Percentiles rank a stretch among this genome's conserved stretches.
phyloP scores from a whole-genome alignment of 2,329 filamentous ascomycete species.

The Fusarium ambrosium region DNA sequence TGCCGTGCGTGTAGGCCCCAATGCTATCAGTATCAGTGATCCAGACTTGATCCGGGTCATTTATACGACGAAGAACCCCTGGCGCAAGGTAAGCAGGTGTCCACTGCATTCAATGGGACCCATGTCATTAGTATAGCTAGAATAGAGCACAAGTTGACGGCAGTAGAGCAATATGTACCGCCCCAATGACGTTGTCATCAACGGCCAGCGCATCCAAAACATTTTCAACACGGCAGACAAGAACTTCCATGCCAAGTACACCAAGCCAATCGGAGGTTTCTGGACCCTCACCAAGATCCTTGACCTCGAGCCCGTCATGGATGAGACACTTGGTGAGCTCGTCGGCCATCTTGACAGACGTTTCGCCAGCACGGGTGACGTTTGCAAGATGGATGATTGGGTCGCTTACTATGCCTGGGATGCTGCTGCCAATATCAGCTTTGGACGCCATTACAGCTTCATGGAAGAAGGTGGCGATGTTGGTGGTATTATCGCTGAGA shows the following conservation, averaged over 20 bases:
- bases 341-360: slow-evolving; percentile 28
- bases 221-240: slow-evolving; percentile 42
- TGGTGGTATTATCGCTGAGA: slow-evolving; percentile 26
- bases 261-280: slow-evolving; percentile 39
- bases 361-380: slow-evolving; percentile 9
- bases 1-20: slow-evolving; percentile 34
- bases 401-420: slow-evolving; percentile 40
- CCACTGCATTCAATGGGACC: neutral
- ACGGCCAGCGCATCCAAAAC: slow-evolving; percentile 40
- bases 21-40: slow-evolving; percentile 35
- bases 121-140: neutral
- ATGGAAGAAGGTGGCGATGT: slow-evolving; percentile 32
- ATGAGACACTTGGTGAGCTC: slow-evolving; percentile 33
- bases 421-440: slow-evolving; percentile 38
- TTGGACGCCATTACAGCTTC: slow-evolving; percentile 32
- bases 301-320: slow-evolving; percentile 39
- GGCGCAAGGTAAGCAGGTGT: slow-evolving; percentile 25
- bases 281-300: slow-evolving; percentile 39
- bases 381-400: slow-evolving; percentile 42
- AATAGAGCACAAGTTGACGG: neutral
- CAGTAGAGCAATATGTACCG: slow-evolving; percentile 34
- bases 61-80: slow-evolving; percentile 32
- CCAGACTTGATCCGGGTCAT: slow-evolving; percentile 36
- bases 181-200: slow-evolving; percentile 34
- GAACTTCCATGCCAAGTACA: slow-evolving; percentile 38